Percentiles rank a stretch among this genome's conserved stretches.
Evolutionary conservation across 2,329 filamentous ascomycete genomes (phyloP).

Genomic region (Tympanopsis confertula): DNA sequence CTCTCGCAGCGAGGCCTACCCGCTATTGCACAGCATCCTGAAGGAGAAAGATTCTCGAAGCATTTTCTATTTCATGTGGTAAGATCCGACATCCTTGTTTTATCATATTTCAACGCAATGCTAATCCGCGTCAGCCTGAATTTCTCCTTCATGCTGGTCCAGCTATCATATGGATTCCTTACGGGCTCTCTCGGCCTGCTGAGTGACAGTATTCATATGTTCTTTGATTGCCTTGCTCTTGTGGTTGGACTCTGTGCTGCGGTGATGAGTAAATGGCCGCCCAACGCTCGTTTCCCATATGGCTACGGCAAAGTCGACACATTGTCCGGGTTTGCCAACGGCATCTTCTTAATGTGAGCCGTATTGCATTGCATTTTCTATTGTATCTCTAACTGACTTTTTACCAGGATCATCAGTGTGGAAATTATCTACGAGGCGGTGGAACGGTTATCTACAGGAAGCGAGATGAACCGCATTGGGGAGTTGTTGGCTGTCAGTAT

Average conservation of each 20-base stretch:
- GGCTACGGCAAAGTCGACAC: conserved; percentile 96
- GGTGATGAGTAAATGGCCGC: conserved; percentile 93
- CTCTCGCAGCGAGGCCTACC: conserved; percentile 56
- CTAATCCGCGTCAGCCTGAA: conserved; percentile 56
- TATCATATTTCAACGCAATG: neutral
- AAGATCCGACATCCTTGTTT: conserved; percentile 23
- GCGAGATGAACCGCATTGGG: conserved; percentile 69
- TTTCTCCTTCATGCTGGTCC: conserved; percentile 86
- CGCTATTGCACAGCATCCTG: conserved; percentile 74
- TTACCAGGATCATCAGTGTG: conserved; percentile 68
- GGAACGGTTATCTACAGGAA: conserved; percentile 74
- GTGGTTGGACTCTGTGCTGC: conserved; percentile 82
- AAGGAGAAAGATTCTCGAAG: conserved; percentile 84
- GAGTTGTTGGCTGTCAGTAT: conserved; percentile 85
- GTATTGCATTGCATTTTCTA: conserved; percentile 8
- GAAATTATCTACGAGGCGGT: conserved; percentile 94
- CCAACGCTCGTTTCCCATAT: conserved; percentile 79
- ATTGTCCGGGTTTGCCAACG: conserved; percentile 89
- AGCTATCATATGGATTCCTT: conserved; percentile 85
- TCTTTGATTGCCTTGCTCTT: conserved; percentile 91
- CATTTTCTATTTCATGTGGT: conserved; percentile 96
- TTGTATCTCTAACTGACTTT: conserved; percentile 1
- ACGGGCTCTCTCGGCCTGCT: conserved; percentile 91
- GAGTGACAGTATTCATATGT: conserved; percentile 98
- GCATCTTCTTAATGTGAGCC: conserved; percentile 76